Conservation (phyloP, 2,329 filamentous ascomycete genomes). For the Lasiodiplodia citricola region DNA sequence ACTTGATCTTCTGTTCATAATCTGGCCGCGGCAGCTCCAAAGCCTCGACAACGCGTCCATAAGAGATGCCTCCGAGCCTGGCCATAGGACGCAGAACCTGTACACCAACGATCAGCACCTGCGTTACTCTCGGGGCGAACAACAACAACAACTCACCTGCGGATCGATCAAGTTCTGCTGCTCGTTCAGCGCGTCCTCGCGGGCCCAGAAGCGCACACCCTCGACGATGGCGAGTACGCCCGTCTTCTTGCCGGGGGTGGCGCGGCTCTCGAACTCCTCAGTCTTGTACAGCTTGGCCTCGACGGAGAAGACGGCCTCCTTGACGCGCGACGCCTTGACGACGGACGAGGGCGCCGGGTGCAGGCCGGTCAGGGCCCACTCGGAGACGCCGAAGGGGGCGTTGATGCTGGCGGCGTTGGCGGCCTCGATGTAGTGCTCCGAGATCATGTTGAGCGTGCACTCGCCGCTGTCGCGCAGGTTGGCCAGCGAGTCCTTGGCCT, state of each 20-base stretch:
- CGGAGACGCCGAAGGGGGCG: conserved; percentile 74
- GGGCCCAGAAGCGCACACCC: conserved; percentile 84
- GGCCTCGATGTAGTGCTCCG: conserved; percentile 83
- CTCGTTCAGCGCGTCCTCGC: conserved; percentile 85
- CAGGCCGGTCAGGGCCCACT: conserved; percentile 81
- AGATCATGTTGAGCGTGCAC: conserved; percentile 87
- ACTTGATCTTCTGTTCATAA: conserved; percentile 51
- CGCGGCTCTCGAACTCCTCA: conserved; percentile 77
- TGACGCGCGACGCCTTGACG: conserved; percentile 74
- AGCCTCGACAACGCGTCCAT: conserved; percentile 71
- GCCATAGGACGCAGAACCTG: conserved; percentile 75
- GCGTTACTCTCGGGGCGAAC: not conserved
- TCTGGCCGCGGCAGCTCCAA: conserved; percentile 72
- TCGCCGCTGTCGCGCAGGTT: conserved; percentile 76
- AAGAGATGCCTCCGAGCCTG: conserved; percentile 85
- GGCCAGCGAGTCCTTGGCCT: conserved; percentile 77
- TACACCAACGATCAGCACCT: not conserved
- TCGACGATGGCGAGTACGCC: conserved; percentile 79
- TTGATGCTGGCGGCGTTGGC: conserved; percentile 83
- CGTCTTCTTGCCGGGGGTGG: conserved; percentile 73
- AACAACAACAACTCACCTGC: conserved; percentile 53
- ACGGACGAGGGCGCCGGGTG: conserved; percentile 69
- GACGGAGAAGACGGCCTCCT: conserved; percentile 81
- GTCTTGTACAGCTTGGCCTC: conserved; percentile 78
- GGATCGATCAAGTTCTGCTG: conserved; percentile 76